A percentile compares a stretch with the other conserved stretches of the same genome.
Evolutionary conservation across 768 basidiomycete species (phyloP).

Genomic region (Russula sp.): DNA sequence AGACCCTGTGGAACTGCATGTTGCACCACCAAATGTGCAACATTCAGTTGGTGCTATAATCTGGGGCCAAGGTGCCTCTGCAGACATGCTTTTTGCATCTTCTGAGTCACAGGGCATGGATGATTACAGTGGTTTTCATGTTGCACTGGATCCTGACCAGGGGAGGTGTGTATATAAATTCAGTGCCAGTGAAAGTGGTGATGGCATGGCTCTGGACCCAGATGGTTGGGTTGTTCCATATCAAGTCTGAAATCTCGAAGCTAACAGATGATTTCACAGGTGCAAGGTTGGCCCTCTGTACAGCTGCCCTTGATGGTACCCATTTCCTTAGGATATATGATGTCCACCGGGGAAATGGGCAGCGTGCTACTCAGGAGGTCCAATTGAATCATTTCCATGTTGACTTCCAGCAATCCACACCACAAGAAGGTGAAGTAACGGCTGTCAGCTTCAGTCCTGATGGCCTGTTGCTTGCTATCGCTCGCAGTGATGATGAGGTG

Average conservation of each 20-base stretch:
- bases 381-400: constrained; percentile 1
- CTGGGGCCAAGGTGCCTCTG: constrained; percentile 17
- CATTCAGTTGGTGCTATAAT: constrained; percentile 19
- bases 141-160: constrained; percentile 16
- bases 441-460: constrained; percentile 20
- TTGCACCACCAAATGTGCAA: constrained; percentile 6
- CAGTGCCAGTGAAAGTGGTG: constrained; percentile 17
- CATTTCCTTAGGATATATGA: constrained; percentile 20
- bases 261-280: constrained; percentile 1
- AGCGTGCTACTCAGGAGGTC: background rate
- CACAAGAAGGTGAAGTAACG: constrained; percentile 19
- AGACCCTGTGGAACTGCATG: constrained; percentile 11
- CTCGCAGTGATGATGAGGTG: constrained; percentile 22
- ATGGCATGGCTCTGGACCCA: constrained; percentile 21
- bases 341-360: constrained; percentile 10
- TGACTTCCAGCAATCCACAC: no score
- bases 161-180: constrained; percentile 6
- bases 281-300: constrained; percentile 17
- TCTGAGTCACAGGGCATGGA: constrained; percentile 16
- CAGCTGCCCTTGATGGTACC: background rate
- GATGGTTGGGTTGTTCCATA: constrained; percentile 7
- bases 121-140: constrained; percentile 17
- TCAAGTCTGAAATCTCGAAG: background rate
- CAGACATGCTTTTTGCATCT: constrained; percentile 20
- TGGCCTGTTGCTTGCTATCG: constrained; percentile 17